Conservation (phyloP, 2,329 filamentous ascomycete genomes). For the Xylaria sp. region DNA sequence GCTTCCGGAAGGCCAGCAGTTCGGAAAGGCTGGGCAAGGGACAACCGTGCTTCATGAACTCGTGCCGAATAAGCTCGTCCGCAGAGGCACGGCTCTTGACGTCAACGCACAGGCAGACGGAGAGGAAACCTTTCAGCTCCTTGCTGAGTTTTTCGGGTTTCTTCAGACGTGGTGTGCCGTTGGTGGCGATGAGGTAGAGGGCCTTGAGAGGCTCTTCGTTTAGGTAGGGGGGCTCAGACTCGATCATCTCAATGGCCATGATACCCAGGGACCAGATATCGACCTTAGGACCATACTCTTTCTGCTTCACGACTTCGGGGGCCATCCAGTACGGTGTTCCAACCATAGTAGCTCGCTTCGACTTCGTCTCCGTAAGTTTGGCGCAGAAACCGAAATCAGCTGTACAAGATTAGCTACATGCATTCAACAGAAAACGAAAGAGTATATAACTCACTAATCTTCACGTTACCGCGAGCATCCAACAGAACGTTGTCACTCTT, state of each 20-base stretch:
- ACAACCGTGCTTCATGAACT: constrained; percentile 92
- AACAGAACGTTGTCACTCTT: constrained; percentile 98
- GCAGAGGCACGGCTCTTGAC: constrained; percentile 92
- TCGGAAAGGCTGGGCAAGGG: constrained; percentile 76
- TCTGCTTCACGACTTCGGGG: constrained; percentile 97
- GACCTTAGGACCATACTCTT: constrained; percentile 96
- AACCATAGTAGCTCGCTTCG: constrained; percentile 97
- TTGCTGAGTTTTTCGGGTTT: constrained; percentile 97
- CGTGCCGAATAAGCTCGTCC: constrained; percentile 81
- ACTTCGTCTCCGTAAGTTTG: constrained; percentile 94
- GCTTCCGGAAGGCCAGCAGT: constrained; percentile 80
- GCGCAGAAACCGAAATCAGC: constrained; percentile 99
- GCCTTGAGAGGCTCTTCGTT: constrained; percentile 98
- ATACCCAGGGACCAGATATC: constrained; percentile 99
- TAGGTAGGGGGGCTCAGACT: constrained; percentile 94
- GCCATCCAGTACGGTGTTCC: constrained; percentile 99
- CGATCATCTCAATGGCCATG: constrained; percentile 99
- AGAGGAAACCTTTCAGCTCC: constrained; percentile 95
- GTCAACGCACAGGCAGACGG: constrained; percentile 92
- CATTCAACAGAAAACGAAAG: background rate
- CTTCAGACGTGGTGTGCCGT: constrained; percentile 93
- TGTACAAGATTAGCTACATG: constrained; percentile 40
- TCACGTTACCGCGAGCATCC: constrained; percentile 90
- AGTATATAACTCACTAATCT: constrained; percentile 69
- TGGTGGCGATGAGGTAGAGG: constrained; percentile 94